phyloP scores from a whole-genome alignment of 2,329 filamentous ascomycete genomes.

The Fusarium sp. region DNA sequence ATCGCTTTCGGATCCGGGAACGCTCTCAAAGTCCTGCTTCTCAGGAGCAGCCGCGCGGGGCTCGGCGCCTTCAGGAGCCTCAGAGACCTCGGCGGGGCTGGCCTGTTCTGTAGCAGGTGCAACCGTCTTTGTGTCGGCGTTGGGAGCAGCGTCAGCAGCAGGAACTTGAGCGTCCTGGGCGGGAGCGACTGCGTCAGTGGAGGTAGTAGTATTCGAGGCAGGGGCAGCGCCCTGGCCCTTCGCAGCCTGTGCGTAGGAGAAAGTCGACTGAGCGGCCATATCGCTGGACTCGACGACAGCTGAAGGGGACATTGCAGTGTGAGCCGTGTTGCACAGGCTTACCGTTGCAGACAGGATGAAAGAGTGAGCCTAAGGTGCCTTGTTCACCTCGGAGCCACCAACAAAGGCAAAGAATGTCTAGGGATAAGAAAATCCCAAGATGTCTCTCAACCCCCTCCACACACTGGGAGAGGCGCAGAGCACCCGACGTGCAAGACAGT shows the following conservation, averaged over 20 bases:
- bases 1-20: constrained; percentile 57
- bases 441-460: constrained; percentile 48
- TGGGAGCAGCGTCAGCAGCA: constrained; percentile 44
- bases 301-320: constrained; percentile 50
- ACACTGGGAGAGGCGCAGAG: constrained; percentile 44
- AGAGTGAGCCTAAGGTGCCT: constrained; percentile 36
- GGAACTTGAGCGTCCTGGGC: constrained; percentile 50
- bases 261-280: constrained; percentile 73
- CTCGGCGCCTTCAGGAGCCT: constrained; percentile 46
- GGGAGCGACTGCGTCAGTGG: constrained; percentile 45
- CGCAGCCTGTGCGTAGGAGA: constrained; percentile 96
- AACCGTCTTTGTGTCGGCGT: constrained; percentile 48
- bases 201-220: constrained; percentile 50
- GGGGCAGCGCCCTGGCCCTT: constrained; percentile 75
- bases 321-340: constrained; percentile 38
- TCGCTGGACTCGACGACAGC: constrained; percentile 50
- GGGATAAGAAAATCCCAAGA: constrained; percentile 38
- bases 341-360: constrained; percentile 32
- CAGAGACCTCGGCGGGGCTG: constrained; percentile 38
- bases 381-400: constrained; percentile 42
- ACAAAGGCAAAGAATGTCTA: constrained; percentile 34
- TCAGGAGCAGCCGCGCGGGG: constrained; percentile 44
- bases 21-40: constrained; percentile 55
- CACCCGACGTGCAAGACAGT: constrained; percentile 45
- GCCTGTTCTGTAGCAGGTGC: constrained; percentile 45